Evolutionary conservation across 352 stramenopile genomes (phyloP), one percentile per base, ranked within the genome.

Genomic region (Phytophthora sp.): DNA sequence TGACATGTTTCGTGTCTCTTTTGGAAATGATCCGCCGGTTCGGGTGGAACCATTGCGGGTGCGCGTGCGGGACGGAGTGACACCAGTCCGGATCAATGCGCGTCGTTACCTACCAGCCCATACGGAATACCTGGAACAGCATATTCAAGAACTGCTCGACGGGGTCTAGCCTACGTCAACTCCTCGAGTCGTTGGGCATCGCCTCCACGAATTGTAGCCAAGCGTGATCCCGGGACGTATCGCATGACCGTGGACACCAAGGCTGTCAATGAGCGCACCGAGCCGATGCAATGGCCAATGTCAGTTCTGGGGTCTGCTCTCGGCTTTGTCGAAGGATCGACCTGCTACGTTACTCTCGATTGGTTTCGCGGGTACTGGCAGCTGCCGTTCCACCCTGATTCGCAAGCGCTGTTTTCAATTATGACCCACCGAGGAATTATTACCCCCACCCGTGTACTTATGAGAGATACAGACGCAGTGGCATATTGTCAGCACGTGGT

Each of bases 361-460:
- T 64, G 62, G 47, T 69, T 69, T 20, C 39, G 62, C 15, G 41
- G 50, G 0, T 70, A 59, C 27, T 70, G 44, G 45, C 53, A 70
- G 20, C n/a, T 65, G 12, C 53, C 62, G 2, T 12, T 56, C 20
- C 23, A 56, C 26, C 0, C 2, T 2, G 42, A 46, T 29, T 58
- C 47, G 2, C 35, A 69, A 16, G 57, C 54, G 31, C 18, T 58
- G 21, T 53, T 68, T 24, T 52, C 45, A 1, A 38, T 57, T 26
- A 42, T 51, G 33, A 58, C 56, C 1, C 52, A 54, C 15, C 26
- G 31, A 8, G 46, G 46, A 1, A 51, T 63, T 20, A 41, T 49
- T 33, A 63, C 66, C 2, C 47, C 59, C 2, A 74, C 55, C 6
- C 20, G 62, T 8, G 54, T 75, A 1, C 31, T 59, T 1, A 71